Conservation (phyloP, 2,329 filamentous ascomycete species). For the Aspergillus pseudoterreus region DNA sequence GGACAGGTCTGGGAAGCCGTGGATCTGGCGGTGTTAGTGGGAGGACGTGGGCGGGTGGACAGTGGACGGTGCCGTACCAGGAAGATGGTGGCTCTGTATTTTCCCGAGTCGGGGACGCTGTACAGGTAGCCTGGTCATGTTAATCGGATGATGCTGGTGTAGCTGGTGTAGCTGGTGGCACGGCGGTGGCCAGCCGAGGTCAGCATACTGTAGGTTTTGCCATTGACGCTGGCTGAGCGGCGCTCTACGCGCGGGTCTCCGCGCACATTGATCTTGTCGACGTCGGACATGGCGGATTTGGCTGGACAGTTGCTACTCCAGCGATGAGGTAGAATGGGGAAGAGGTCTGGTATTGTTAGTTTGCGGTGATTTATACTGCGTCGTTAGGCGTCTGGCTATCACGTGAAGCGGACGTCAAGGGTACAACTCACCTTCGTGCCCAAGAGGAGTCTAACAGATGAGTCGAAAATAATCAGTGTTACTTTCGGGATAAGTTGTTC, state of each 20-base stretch:
- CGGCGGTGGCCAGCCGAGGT: not conserved
- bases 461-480: not conserved
- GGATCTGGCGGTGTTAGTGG: constrained; percentile 45
- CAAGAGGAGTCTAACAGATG: not conserved
- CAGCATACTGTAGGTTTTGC: constrained; percentile 62
- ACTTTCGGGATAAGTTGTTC: not conserved
- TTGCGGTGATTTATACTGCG: not conserved
- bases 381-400: not conserved
- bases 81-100: constrained; percentile 52
- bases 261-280: constrained; percentile 60
- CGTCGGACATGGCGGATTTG: constrained; percentile 39
- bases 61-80: constrained; percentile 37
- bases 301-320: not conserved
- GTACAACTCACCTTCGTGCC: not conserved
- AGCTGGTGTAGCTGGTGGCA: not conserved
- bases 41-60: not conserved
- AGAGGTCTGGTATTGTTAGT: not conserved
- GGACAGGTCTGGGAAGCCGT: constrained; percentile 79
- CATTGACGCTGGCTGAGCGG: constrained; percentile 61
- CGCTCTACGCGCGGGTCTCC: constrained; percentile 65
- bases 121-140: constrained; percentile 49
- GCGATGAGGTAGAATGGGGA: not conserved
- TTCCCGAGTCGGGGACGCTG: constrained; percentile 41
- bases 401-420: not conserved
- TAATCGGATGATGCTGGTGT: constrained; percentile 1